Evolutionary conservation across 176 grass and related monocot species (phyloP), one percentile per base, ranked within the genome.

Genomic region (Rhynchospora breviuscula): DNA sequence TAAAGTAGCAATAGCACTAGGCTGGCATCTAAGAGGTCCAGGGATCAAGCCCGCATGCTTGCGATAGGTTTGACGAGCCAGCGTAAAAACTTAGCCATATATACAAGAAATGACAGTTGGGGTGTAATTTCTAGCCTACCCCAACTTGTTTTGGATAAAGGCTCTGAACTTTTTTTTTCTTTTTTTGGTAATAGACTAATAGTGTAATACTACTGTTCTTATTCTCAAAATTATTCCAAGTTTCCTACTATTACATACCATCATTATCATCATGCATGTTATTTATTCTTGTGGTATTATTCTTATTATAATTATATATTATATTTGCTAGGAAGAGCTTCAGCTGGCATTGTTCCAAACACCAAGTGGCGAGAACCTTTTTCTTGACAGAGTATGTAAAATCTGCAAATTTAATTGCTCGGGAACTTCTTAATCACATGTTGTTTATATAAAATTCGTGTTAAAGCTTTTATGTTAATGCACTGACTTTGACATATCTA

Each of bases 281-380:
- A 10, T 53, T 29, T 26, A 25, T 53, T 75, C 10, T 12, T 75
- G n/a, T 51, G 45, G 67, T 10, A 40, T 70, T 66, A 2, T 79
- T 46, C 7, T 23, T 68, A 45, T 44, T 67, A 75, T 85, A 54
- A 57, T 0, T 73, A 83, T 59, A 75, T 63, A 57, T 0, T 73
- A 83, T 59, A 75, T 63, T 81, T 81, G 68, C 49, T 59, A 97
- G 94, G 94, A 97, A 88, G 94, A 94, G 60, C 89, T 97, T 80
- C 94, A 89, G 52, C 68, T 87, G 63, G 94, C 94, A 79, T 84
- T 97, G 83, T 94, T 97, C 87, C 88, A 87, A 77, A 90, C 89
- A 78, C 84, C 86, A 33, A 87, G 60, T 9, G 82, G 91, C 2
- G 61, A 93, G 49, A 94, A 97, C 81, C 94, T 97, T 87, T 97